These are phyloP conservation scores for Leishmania amazonensis DNA, from an alignment of 208 protist genomes.

Conservation along the genomic window DNA sequence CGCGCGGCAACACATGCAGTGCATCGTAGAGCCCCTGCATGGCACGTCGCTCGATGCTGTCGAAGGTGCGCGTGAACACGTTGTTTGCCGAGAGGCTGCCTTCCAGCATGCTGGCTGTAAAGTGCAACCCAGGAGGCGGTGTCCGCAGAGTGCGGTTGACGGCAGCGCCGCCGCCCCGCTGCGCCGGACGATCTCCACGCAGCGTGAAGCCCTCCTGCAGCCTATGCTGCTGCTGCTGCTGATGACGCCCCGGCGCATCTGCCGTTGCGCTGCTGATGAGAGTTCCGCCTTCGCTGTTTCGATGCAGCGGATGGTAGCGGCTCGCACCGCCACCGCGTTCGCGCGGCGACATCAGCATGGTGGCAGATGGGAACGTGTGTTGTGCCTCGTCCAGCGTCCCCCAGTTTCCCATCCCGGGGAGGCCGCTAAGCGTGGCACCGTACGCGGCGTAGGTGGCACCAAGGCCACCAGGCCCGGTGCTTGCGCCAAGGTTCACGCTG, in stretches of 20 bases:
- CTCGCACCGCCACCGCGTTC: not conserved
- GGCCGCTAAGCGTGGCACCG: not conserved
- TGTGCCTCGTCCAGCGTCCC: not conserved
- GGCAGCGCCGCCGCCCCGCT: not conserved
- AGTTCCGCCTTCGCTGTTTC: not conserved
- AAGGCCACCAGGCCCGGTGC: not conserved
- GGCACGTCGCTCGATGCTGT: conserved; percentile 24
- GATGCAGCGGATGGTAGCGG: not conserved
- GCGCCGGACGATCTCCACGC: not conserved
- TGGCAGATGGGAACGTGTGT: not conserved
- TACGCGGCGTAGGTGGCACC: conserved; percentile 1
- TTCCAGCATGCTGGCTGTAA: conserved; percentile 9
- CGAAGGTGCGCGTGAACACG: conserved; percentile 21
- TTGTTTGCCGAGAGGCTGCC: conserved; percentile 34
- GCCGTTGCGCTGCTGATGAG: not conserved
- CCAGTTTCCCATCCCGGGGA: not conserved
- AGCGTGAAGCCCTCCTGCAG: not conserved
- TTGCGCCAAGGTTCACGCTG: conserved; percentile 4
- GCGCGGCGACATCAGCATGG: not conserved
- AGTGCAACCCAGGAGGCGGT: not conserved
- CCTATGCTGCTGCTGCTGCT: conserved; percentile 1
- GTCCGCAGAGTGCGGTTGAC: not conserved
- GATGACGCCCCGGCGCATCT: not conserved
- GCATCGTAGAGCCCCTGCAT: conserved; percentile 18
- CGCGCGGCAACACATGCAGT: not conserved